These are phyloP conservation scores for Fraxinus pennsylvanica DNA, from an alignment of 257 asterid species.

Conservation along the genomic window DNA sequence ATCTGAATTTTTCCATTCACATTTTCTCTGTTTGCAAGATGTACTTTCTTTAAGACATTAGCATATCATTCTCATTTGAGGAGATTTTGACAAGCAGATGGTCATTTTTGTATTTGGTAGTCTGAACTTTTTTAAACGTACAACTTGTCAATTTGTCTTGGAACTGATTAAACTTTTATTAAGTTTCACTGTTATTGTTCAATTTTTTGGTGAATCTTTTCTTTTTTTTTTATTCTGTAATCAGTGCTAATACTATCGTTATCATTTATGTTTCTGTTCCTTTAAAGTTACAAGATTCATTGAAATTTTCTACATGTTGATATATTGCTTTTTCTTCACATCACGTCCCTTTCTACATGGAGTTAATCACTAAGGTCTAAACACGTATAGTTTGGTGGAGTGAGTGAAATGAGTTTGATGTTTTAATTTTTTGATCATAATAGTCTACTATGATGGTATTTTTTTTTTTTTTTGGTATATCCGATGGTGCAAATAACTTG, in stretches of 20 bases:
- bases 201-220: not conserved
- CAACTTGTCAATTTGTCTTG: not conserved
- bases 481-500: not conserved
- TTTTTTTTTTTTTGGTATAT: not conserved
- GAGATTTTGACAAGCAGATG: not conserved
- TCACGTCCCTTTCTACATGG: not conserved
- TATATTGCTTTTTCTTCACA: not conserved
- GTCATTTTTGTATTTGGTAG: not conserved
- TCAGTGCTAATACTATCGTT: not conserved
- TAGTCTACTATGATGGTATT: not conserved
- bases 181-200: not conserved
- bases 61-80: conserved; percentile 1
- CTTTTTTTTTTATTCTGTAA: not conserved
- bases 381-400: not conserved
- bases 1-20: not conserved
- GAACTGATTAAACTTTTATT: not conserved
- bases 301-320: not conserved
- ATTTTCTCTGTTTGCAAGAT: not conserved
- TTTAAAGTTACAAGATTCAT: not conserved
- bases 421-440: not conserved
- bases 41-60: not conserved
- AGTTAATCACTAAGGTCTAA: not conserved
- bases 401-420: not conserved
- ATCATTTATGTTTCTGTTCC: not conserved
- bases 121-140: not conserved